phyloP scores from a whole-genome alignment of 139 green algal genomes.

The Picochlorum sp. region DNA sequence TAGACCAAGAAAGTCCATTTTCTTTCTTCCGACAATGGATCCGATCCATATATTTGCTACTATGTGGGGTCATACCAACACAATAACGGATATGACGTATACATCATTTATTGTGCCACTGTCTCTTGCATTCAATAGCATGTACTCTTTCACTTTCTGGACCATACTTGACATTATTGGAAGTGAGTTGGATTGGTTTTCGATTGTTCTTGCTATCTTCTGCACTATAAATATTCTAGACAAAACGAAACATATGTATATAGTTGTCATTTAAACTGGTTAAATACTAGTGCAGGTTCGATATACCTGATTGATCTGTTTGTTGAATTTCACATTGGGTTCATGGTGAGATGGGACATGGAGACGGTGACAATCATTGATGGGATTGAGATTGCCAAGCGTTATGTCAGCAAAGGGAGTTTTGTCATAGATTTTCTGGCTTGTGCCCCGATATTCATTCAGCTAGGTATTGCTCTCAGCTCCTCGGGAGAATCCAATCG shows the following conservation, averaged over 20 bases:
- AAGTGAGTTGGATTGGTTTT: neutral
- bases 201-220: neutral
- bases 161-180: slow-evolving; percentile 1
- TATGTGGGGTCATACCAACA: slow-evolving; percentile 1
- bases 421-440: slow-evolving; percentile 12
- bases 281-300: neutral
- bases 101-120: slow-evolving; percentile 16
- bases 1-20: neutral
- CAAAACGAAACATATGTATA: too few relatives aligned
- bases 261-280: too few relatives aligned
- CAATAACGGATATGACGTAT: slow-evolving; percentile 4
- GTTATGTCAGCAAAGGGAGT: slow-evolving; percentile 7
- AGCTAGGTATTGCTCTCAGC: neutral
- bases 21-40: slow-evolving; percentile 6
- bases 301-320: slow-evolving; percentile 16
- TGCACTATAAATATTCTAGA: too few relatives aligned
- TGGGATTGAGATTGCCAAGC: neutral
- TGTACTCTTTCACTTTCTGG: neutral
- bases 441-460: neutral
- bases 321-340: slow-evolving; percentile 10
- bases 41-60: neutral
- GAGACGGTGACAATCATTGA: slow-evolving; percentile 1
- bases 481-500: neutral
- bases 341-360: slow-evolving; percentile 12
- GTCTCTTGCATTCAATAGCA: slow-evolving; percentile 11